Conservation (phyloP, 2,329 filamentous ascomycete species). For the Akanthomyces dipterigenus region DNA sequence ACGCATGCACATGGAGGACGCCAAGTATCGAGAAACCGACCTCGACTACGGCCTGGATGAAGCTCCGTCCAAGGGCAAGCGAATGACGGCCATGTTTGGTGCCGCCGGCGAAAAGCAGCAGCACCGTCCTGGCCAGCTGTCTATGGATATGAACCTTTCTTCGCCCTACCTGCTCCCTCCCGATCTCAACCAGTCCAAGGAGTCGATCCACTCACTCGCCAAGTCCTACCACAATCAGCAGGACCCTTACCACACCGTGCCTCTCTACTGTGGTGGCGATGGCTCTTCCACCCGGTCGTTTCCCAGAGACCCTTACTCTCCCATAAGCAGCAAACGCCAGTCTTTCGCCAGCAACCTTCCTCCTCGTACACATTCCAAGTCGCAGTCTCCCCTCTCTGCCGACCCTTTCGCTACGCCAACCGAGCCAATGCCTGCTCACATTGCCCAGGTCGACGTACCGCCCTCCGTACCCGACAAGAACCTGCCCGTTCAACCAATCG, state of each 20-base stretch:
- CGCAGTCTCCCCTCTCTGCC: constrained; percentile 28
- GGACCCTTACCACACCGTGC: constrained; percentile 72
- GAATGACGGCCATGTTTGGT: constrained; percentile 26
- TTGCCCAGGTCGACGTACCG: constrained; percentile 11
- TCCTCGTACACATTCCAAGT: constrained; percentile 36
- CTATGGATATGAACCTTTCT: constrained; percentile 67
- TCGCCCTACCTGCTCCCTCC: constrained; percentile 94
- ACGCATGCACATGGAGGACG: constrained; percentile 70
- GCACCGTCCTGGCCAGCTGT: constrained; percentile 48
- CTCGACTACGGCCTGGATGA: constrained; percentile 83
- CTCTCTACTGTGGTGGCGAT: constrained; percentile 51
- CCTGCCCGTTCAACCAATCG: constrained; percentile 27
- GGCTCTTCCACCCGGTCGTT: constrained; percentile 49
- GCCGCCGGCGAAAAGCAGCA: constrained; percentile 52
- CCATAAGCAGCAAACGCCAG: constrained; percentile 32
- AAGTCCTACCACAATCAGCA: constrained; percentile 66
- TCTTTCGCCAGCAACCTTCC: constrained; percentile 25
- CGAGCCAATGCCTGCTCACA: constrained; percentile 23
- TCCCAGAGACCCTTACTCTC: constrained; percentile 33
- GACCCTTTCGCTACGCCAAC: constrained; percentile 31
- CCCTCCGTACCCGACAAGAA: constrained; percentile 20
- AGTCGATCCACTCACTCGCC: constrained; percentile 81
- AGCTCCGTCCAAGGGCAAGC: constrained; percentile 27
- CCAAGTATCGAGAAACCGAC: constrained; percentile 78
- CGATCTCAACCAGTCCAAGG: constrained; percentile 67